Conservation (phyloP, 2,329 filamentous ascomycete species). For the Monilinia polystroma region DNA sequence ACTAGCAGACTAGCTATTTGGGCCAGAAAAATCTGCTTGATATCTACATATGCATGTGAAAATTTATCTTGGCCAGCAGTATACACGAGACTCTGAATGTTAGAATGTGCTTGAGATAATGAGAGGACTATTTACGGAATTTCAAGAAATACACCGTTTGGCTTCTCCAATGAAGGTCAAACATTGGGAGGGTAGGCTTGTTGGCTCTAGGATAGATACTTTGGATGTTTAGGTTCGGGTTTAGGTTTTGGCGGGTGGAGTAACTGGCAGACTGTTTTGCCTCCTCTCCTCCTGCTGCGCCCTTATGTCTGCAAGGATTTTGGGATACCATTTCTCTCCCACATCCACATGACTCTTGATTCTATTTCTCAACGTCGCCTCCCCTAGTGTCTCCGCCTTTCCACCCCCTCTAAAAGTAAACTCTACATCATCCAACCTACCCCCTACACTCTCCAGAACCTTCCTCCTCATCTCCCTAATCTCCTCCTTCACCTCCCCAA, state of each 20-base stretch:
- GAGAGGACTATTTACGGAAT: background rate
- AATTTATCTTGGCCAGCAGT: background rate
- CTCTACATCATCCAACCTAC: slow-evolving; percentile 71
- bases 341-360: slow-evolving; percentile 88
- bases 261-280: slow-evolving; percentile 26
- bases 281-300: slow-evolving; percentile 54
- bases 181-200: background rate
- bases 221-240: background rate
- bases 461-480: slow-evolving; percentile 61
- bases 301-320: slow-evolving; percentile 53
- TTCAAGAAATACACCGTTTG: background rate
- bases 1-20: slow-evolving; percentile 21
- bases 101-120: background rate
- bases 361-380: slow-evolving; percentile 80
- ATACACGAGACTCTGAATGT: background rate
- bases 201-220: background rate
- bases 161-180: background rate
- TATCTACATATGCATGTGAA: slow-evolving; percentile 2
- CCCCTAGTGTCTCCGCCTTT: slow-evolving; percentile 66
- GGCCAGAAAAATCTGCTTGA: slow-evolving; percentile 16
- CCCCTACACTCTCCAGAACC: slow-evolving; percentile 56
- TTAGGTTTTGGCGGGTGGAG: slow-evolving; percentile 16
- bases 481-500: slow-evolving; percentile 53
- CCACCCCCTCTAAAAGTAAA: slow-evolving; percentile 75
- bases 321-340: slow-evolving; percentile 75